Base-by-base conservation (phyloP, 352 stramenopile genomes). In the Phytophthora fragariae region DNA sequence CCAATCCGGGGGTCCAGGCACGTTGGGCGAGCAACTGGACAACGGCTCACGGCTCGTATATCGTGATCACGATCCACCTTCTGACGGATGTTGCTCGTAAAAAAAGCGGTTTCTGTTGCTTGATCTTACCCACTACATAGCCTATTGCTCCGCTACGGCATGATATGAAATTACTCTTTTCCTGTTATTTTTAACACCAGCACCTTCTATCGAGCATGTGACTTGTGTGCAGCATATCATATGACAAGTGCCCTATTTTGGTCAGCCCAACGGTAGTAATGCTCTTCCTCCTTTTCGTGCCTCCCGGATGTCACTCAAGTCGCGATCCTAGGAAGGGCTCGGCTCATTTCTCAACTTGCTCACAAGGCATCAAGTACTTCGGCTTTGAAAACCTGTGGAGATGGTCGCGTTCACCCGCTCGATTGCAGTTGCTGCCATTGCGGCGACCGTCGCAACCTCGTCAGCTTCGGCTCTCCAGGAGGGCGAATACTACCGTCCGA, bases 401-500 rank as follows among this genome's bases (percentile, higher is more conserved):
- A 72, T 72, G 62, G 57, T 76, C 8, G 62, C 57, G 10, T 65
- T 54, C 33, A 60, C 47, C 19, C 57, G 11, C 10, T 72, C 57
- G n/a, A 8, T 76, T 35, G 58, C 46, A 21, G 52, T 55, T 54
- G 62, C 47, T 49, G 56, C 39, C 41, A 59, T 60, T n/a, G 53
- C 49, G 9, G 49, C 35, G 11, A 37, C 54, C 14, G 44, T 67
- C 14, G 54, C 54, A 11, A 46, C 35, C 15, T 65, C 62, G 15
- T 66, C 70, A 44, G 57, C 31, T 4, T 47, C 52, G n/a, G 69
- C 57, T 49, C 57, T 80, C 2, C 17, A 70, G 17, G 52, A 74
- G 5, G 73, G 73, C 27, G 66, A 81, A 10, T 78, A 81, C 70
- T 81, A 66, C 35, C 74, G 74, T 24, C 70, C 74, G 14, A 53